Percentiles rank a stretch among this genome's conserved stretches.
Conservation (phyloP, 2,329 filamentous ascomycete genomes). For the Nannizziopsis arthrosporioides region DNA sequence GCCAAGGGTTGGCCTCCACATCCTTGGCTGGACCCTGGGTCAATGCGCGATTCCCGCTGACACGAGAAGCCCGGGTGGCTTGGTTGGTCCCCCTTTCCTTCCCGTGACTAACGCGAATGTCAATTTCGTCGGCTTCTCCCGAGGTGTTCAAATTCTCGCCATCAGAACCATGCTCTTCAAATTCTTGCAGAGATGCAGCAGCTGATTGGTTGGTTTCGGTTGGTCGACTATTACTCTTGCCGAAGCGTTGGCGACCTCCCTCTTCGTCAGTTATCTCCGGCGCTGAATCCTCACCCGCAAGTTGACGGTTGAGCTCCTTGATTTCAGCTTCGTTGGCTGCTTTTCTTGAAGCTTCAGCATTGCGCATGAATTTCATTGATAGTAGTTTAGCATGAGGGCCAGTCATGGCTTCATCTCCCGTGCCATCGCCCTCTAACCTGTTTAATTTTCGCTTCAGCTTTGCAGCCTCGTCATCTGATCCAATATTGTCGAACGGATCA, state of each 20-base stretch:
- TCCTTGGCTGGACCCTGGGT: constrained; percentile 13
- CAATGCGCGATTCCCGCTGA: neutral
- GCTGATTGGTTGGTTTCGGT: constrained; percentile 21
- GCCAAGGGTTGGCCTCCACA: constrained; percentile 27
- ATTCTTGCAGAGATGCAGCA: constrained; percentile 39
- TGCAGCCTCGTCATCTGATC: constrained; percentile 26
- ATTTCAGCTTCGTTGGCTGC: constrained; percentile 70
- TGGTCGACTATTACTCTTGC: constrained; percentile 24
- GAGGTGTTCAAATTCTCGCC: constrained; percentile 21
- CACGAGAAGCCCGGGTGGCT: neutral
- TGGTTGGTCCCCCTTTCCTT: constrained; percentile 6
- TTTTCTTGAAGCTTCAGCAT: constrained; percentile 66
- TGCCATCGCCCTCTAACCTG: constrained; percentile 37
- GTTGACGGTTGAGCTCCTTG: constrained; percentile 56
- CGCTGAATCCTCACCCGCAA: constrained; percentile 51
- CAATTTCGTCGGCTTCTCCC: constrained; percentile 21
- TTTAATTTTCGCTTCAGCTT: constrained; percentile 33
- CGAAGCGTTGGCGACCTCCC: constrained; percentile 49
- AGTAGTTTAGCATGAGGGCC: constrained; percentile 55
- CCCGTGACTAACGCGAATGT: constrained; percentile 26
- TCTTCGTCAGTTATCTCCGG: constrained; percentile 41
- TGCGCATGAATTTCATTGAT: constrained; percentile 89
- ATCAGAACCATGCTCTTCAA: constrained; percentile 49
- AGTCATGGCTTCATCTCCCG: constrained; percentile 26
- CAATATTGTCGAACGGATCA: constrained; percentile 44